Evolutionary conservation across 768 basidiomycete genomes (phyloP).

Genomic region (Suillus subluteus): DNA sequence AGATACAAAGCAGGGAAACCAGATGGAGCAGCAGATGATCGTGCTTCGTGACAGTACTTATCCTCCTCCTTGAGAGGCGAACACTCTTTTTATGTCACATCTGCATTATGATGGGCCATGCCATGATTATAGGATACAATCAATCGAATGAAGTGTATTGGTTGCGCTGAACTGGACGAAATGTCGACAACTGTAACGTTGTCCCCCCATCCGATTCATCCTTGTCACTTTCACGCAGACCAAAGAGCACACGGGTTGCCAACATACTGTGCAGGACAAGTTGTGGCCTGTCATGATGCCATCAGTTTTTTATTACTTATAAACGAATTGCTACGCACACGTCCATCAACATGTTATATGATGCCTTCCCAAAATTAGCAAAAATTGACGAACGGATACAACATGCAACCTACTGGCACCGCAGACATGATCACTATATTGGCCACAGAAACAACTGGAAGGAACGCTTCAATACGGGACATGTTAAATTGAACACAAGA

Average conservation of each 20-base stretch:
- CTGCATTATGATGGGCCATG: neutral
- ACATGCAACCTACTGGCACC: neutral
- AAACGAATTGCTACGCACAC: neutral
- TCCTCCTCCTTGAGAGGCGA: neutral
- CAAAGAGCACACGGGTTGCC: constrained; percentile 5
- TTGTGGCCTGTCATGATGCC: neutral
- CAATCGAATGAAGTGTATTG: neutral
- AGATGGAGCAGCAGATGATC: neutral
- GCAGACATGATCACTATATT: neutral
- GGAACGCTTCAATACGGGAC: neutral
- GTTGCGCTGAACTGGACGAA: neutral
- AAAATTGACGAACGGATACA: neutral
- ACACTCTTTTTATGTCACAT: neutral
- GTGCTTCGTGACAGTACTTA: neutral
- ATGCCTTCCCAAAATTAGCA: neutral
- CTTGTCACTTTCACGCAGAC: neutral
- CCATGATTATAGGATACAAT: neutral
- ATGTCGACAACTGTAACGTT: neutral
- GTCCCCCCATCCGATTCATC: too few relatives aligned
- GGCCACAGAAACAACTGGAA: neutral
- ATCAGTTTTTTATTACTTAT: neutral
- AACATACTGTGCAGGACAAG: constrained; percentile 1
- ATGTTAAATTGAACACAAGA: neutral
- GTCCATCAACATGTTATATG: neutral
- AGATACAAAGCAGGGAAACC: neutral